Base-by-base conservation (phyloP, 164 flowering plant genomes). In the Kingdonia uniflora region DNA sequence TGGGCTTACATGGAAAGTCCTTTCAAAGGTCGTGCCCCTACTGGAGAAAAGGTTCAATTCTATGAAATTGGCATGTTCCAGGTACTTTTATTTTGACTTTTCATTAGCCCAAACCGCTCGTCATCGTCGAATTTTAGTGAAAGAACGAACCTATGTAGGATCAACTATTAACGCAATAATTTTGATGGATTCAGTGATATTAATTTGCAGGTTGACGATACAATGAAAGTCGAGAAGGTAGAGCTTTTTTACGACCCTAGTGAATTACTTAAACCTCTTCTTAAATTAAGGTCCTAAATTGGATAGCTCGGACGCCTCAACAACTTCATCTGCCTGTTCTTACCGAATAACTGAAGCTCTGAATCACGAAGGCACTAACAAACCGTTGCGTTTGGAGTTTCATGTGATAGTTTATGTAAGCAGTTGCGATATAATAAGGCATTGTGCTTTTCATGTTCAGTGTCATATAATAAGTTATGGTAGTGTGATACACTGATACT, bases 1-100 rank as follows among this genome's bases (percentile, higher is more conserved):
- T 87, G 95, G 91, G 86, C 76, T 19, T 80, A 49, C 71, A 76
- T 78, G 81, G 95, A 87, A 40, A 88, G 89, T 20, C 85, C 95
- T 59, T 87, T 80, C 66, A 75, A 81, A 63, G 88, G 81, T 8
- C 81, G 77, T 50, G 65, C 77, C 11, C 86, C 95, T 0, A 81
- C 86, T 2, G 88, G 90, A 5, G 80, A 86, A 39, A 49, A 55
- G 65, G 74, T 75, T 2, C 74, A 84, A 23, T 56, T 87, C 33
- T 70, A 29, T 61, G 89, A 89, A 3, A 63, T 79, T 14, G 68
- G 65, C 46, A 63, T 74, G 29, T 63, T 79, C 20, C 44, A 72
- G 75, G 94, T 49, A 1, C 14, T 0, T 11, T 41, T 14, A 3
- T 17, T 24, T 20, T 3, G 51, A 35, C 20, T 22, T 15, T 35